Conservation (phyloP, 192 early-diverging fungal species). For the Coemansia sp. region DNA sequence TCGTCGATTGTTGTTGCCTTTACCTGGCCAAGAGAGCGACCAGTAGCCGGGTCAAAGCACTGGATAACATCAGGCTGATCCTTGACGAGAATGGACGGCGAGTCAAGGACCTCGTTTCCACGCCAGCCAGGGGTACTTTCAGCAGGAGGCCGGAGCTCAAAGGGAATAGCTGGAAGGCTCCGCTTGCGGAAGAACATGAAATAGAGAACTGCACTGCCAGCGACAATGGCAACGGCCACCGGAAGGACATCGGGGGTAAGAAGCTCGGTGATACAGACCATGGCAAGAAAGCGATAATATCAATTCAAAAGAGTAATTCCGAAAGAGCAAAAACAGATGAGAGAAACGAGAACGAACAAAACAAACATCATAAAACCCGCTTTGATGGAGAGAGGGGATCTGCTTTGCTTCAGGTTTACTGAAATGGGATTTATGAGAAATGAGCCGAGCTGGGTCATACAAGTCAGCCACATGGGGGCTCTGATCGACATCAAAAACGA, state of each 20-base stretch:
- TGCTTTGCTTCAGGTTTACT: no score
- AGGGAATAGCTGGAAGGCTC: constrained; percentile 30
- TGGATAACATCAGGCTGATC: constrained; percentile 56
- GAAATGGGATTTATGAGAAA: no score
- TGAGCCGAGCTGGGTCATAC: no score
- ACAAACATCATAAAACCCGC: no score
- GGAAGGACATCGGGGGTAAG: constrained; percentile 19
- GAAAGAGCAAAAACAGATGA: no score
- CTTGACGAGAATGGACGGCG: constrained; percentile 30
- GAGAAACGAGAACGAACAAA: no score
- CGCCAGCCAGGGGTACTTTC: constrained; percentile 47
- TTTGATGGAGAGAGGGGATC: no score
- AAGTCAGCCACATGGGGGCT: no score
- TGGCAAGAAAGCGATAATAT: neutral
- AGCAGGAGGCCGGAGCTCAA: constrained; percentile 36
- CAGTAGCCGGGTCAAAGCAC: constrained; percentile 86
- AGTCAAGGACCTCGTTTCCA: constrained; percentile 19
- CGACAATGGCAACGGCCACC: constrained; percentile 17
- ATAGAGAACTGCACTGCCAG: constrained; percentile 28
- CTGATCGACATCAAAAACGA: no score
- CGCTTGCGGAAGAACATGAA: constrained; percentile 10
- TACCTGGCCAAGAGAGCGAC: constrained; percentile 65
- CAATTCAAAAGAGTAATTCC: neutral
- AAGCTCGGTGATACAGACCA: constrained; percentile 21
- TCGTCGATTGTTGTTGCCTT: no score